Percentiles rank a stretch among this genome's conserved stretches.
phyloP scores from a whole-genome alignment of 768 basidiomycete species.

The Infundibulicybe gibba region DNA sequence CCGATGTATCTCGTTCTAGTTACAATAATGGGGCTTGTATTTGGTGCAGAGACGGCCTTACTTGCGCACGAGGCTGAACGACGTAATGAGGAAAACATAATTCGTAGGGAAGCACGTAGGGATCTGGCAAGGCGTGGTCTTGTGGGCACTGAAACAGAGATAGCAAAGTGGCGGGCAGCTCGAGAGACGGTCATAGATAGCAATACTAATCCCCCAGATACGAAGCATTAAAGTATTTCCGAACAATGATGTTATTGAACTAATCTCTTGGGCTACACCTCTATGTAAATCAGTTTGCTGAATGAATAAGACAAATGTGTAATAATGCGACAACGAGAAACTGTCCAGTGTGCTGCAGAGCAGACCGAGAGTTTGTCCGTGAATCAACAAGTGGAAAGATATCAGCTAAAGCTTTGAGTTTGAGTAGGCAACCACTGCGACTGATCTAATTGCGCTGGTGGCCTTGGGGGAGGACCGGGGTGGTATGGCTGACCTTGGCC shows the following conservation, averaged over 20 bases:
- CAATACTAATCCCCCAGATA: too few relatives aligned
- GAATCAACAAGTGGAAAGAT: too few relatives aligned
- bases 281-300: too few relatives aligned
- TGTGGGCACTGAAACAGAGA: conserved; percentile 81
- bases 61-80: conserved; percentile 64
- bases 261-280: too few relatives aligned
- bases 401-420: neutral
- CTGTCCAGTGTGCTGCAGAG: too few relatives aligned
- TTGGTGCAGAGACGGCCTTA: conserved; percentile 75
- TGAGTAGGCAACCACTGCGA: conserved; percentile 30
- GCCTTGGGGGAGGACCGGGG: conserved; percentile 37
- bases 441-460: conserved; percentile 27
- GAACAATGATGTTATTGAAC: too few relatives aligned
- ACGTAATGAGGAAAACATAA: conserved; percentile 61
- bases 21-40: conserved; percentile 69
- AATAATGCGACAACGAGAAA: too few relatives aligned
- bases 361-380: too few relatives aligned
- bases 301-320: too few relatives aligned
- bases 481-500: conserved; percentile 23
- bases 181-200: conserved; percentile 4
- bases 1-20: conserved; percentile 17
- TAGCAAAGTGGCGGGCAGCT: conserved; percentile 69
- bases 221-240: too few relatives aligned
- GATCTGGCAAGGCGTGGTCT: conserved; percentile 74
- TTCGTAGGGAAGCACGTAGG: conserved; percentile 70